Conservation (phyloP, 495 filamentous ascomycete species). For the Daldinia decipiens region DNA sequence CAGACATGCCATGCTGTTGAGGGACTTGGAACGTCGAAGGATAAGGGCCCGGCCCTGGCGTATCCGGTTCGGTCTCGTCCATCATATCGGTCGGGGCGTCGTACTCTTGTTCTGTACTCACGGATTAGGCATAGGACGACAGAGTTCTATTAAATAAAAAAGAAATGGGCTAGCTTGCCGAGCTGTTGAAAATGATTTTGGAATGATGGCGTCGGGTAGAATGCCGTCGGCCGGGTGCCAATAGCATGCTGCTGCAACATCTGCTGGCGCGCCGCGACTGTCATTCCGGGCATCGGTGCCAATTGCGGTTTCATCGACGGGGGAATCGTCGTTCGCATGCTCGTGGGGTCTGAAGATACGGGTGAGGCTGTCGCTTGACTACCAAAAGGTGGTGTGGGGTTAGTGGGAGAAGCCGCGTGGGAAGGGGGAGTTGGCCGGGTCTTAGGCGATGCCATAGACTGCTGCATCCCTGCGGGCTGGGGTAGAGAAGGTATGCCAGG, state of each 20-base stretch:
- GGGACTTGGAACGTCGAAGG: conserved; percentile 53
- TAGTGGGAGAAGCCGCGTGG: conserved; percentile 79
- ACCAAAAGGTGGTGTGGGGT: conserved; percentile 75
- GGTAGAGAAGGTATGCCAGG: conserved; percentile 65
- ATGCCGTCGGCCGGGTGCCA: conserved; percentile 55
- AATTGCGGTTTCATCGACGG: conserved; percentile 55
- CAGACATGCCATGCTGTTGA: conserved; percentile 51
- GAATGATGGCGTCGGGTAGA: conserved; percentile 82
- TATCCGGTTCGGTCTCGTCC: conserved; percentile 79
- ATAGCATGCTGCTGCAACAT: conserved; percentile 52
- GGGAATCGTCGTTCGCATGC: conserved; percentile 54
- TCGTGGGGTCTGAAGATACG: conserved; percentile 66
- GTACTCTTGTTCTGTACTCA: conserved; percentile 97
- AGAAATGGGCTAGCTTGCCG: conserved; percentile 82
- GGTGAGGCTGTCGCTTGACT: conserved; percentile 77
- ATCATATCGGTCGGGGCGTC: conserved; percentile 95
- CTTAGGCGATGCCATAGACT: conserved; percentile 63
- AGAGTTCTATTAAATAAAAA: conserved; percentile 71
- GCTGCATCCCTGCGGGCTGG: conserved; percentile 63
- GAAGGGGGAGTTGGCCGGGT: conserved; percentile 84
- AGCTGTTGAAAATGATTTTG: conserved; percentile 97
- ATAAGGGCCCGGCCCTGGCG: conserved; percentile 75
- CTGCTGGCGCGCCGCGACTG: conserved; percentile 49
- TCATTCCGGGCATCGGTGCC: conserved; percentile 59
- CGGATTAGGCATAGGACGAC: conserved; percentile 83